Evolutionary conservation across 768 basidiomycete genomes (phyloP), one percentile per base, ranked within the genome.

Genomic region (Agrocybe praecox): DNA sequence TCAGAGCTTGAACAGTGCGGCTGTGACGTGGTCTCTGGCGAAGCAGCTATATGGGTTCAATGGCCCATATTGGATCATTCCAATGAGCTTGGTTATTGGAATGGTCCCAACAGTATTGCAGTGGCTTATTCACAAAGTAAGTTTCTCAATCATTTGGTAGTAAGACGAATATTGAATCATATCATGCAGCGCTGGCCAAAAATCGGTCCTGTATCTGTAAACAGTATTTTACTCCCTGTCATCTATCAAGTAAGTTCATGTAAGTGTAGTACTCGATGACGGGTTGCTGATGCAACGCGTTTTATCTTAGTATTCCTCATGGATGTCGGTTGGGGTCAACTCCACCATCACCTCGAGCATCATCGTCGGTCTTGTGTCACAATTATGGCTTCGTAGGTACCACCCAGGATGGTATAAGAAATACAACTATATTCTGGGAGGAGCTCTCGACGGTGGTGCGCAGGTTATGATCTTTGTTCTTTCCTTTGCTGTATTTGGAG

Each of bases 351-450:
- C 74, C 2, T 79, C 80, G 4, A 74, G 73, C 53, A 76, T 85
- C 50, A 68, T 82, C 52, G 67, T 87, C 14, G 87, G 79, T 29
- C 63, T 89, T 55, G 58, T 80, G 34, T 87, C 87, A 1, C 88
- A 89, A 53, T 64, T 81, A 22, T 88, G 82, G 82, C 62, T 88
- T 19, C 74, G 86, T 32, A 77, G 69, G 36, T 79, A 80, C 57
- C 73, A 85, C 55, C 84, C 88, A 1, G 78, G 79, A 14, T 90
- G 87, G 87, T 90, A 86, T 69, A 80, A 81, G 63, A 77, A 76
- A 62, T 86, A 86, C 67, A 87, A 88, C 65, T 87, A 86, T 63
- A 81, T 87, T 36, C 69, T 89, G 3, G 85, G 85, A 24, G 89
- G 86, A 42, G 88, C 82, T 7, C 71, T 87, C 33, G 85, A 87